Conservation (phyloP, 176 grass and related monocot species). For the Eleusine coracana region DNA sequence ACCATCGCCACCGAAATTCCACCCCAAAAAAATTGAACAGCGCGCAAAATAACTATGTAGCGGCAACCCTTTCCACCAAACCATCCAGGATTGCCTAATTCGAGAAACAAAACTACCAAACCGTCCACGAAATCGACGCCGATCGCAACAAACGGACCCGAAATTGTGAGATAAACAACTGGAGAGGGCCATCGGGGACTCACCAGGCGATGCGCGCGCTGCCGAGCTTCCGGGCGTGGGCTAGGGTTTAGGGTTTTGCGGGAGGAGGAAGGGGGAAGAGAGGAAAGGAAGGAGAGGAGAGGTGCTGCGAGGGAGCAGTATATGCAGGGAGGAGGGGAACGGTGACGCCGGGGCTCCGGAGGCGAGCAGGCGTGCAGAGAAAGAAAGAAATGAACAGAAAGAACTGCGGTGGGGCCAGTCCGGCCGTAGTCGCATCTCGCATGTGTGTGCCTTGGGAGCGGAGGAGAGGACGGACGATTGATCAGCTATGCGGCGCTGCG, state of each 20-base stretch:
- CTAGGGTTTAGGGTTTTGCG: constrained; percentile 53
- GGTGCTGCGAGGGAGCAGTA: not conserved
- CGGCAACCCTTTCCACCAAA: not conserved
- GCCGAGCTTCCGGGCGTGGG: not conserved
- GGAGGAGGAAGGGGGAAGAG: not conserved
- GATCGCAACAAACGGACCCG: not conserved
- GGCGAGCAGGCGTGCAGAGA: constrained; percentile 15
- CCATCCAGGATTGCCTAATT: not conserved
- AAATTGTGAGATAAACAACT: not conserved
- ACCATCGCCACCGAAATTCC: not conserved
- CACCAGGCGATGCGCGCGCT: constrained; percentile 17
- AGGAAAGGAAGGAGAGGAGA: not conserved
- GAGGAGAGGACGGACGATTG: too few relatives aligned
- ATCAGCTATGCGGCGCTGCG: too few relatives aligned
- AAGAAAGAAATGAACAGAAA: constrained; percentile 43
- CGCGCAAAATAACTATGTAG: not conserved
- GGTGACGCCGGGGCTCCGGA: not conserved
- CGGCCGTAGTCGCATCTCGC: too few relatives aligned
- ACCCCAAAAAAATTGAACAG: not conserved
- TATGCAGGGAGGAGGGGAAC: not conserved
- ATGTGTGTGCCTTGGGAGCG: too few relatives aligned
- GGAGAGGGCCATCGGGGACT: not conserved
- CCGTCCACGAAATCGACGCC: not conserved
- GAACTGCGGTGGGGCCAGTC: not conserved
- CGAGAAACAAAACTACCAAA: not conserved